Evolutionary conservation across 2,329 filamentous ascomycete genomes (phyloP), one percentile per base, ranked within the genome.

Genomic region (Xylariaceae sp.): DNA sequence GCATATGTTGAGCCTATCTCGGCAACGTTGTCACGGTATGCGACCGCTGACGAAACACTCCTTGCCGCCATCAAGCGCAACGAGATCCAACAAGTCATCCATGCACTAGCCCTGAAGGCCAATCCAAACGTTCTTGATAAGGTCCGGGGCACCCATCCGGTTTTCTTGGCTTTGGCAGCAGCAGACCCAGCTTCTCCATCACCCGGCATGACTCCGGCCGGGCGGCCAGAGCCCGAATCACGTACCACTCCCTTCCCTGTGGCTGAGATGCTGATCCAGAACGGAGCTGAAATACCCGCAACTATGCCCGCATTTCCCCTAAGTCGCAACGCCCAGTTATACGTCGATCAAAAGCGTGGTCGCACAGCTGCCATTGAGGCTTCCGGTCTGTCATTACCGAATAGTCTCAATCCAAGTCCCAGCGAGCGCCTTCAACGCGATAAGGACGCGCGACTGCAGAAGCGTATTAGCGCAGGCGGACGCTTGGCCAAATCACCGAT

Each of bases 11-110:
- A 93, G 67, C 87, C 89, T 0, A 88, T 92, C 23, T 91, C 91
- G 2, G 74, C 88, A 3, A 89, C 88, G 0, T 77, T 92, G 39
- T 93, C 91, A 2, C 85, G 89, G 28, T 95, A 91, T 71, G 80
- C 82, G 2, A 91, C 88, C 0, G 80, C 94, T 0, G 92, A 98
- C 60, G 95, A 99, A 68, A 93, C 91, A 0, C 82, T 99, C 5
- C 79, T 99, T 34, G 92, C 93, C 4, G 93, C 91, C 8, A 93
- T 98, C 73, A 99, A 98, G 81, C 92, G 88, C 75, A 97, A 97
- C 73, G 93, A 99, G 71, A 91, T 99, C 53, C 90, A 95, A 69
- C 90, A 92, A 62, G 92, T 97, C 21, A 84, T 99, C 23, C 96
- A 97, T 68, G 94, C 91, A 3, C 81, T 99, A 43, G 92, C 95